Evolutionary conservation across 306 rosid species (phyloP).

Genomic region (Lithocarpus polystachyus): DNA sequence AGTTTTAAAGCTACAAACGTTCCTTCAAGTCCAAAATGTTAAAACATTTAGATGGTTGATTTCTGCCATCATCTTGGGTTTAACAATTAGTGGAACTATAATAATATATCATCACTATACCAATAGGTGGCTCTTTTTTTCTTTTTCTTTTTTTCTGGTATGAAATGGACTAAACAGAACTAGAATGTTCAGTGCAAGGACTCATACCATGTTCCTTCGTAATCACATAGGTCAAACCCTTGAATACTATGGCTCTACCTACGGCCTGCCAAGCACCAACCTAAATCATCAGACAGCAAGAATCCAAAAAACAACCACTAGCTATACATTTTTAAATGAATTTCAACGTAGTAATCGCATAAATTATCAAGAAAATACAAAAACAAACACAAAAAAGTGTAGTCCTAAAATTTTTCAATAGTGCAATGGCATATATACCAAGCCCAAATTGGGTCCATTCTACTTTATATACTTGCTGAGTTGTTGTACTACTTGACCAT

Average conservation of each 20-base stretch:
- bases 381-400: no score
- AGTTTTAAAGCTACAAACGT: no score
- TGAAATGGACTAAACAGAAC: background rate
- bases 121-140: no score
- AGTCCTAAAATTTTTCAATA: no score
- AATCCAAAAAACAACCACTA: background rate
- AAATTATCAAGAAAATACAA: no score
- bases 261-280: conserved; percentile 90
- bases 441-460: conserved; percentile 20
- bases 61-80: no score
- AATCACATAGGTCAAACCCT: conserved; percentile 78
- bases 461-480: no score
- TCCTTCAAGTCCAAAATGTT: no score
- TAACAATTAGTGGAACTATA: no score
- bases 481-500: no score
- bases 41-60: no score
- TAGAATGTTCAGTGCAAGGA: background rate
- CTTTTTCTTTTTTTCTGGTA: background rate
- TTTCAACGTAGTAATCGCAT: conserved; percentile 27
- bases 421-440: conserved; percentile 32
- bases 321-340: no score
- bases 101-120: background rate
- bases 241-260: conserved; percentile 83
- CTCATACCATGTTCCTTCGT: conserved; percentile 60
- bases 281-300: conserved; percentile 31